These are phyloP conservation scores for Pouteria glomerata DNA, from an alignment of 148 eudicot species.

Conservation along the genomic window DNA sequence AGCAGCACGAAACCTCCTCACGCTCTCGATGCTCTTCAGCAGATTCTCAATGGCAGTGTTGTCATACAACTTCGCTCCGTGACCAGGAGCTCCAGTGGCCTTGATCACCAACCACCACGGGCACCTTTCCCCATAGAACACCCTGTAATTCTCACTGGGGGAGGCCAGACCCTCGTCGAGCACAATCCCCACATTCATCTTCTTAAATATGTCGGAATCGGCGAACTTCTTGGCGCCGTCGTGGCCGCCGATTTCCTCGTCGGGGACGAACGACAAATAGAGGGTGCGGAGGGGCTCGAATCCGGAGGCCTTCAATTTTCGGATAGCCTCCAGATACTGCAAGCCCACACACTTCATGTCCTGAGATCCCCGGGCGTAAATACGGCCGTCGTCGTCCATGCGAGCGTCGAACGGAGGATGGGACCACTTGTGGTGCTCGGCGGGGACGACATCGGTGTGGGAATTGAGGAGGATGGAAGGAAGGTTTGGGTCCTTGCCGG, in stretches of 20 bases:
- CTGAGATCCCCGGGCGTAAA: slow-evolving; percentile 92
- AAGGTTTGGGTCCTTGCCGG: slow-evolving; percentile 53
- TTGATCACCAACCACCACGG: slow-evolving; percentile 93
- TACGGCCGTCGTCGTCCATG: slow-evolving; percentile 44
- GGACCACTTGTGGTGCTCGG: slow-evolving; percentile 72
- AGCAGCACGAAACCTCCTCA: slow-evolving; percentile 77
- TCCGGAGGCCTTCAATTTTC: slow-evolving; percentile 61
- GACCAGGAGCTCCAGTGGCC: slow-evolving; percentile 91
- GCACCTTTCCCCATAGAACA: slow-evolving; percentile 75
- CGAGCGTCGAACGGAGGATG: slow-evolving; percentile 67
- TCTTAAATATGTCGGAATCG: slow-evolving; percentile 48
- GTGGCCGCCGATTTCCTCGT: slow-evolving; percentile 97
- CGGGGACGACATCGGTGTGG: slow-evolving; percentile 94
- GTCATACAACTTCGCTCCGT: slow-evolving; percentile 91
- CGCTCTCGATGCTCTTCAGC: slow-evolving; percentile 81
- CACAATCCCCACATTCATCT: slow-evolving; percentile 86
- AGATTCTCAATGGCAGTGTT: slow-evolving; percentile 92
- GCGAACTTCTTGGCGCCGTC: slow-evolving; percentile 79
- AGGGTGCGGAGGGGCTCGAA: slow-evolving; percentile 75
- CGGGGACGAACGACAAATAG: slow-evolving; percentile 84
- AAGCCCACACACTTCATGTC: slow-evolving; percentile 98
- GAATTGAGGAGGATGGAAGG: slow-evolving; percentile 75
- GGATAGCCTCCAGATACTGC: slow-evolving; percentile 89
- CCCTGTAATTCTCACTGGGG: slow-evolving; percentile 60
- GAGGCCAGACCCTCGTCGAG: slow-evolving; percentile 93